Evolutionary conservation across 2,329 filamentous ascomycete genomes (phyloP).

Genomic region (Colletotrichum navitas): DNA sequence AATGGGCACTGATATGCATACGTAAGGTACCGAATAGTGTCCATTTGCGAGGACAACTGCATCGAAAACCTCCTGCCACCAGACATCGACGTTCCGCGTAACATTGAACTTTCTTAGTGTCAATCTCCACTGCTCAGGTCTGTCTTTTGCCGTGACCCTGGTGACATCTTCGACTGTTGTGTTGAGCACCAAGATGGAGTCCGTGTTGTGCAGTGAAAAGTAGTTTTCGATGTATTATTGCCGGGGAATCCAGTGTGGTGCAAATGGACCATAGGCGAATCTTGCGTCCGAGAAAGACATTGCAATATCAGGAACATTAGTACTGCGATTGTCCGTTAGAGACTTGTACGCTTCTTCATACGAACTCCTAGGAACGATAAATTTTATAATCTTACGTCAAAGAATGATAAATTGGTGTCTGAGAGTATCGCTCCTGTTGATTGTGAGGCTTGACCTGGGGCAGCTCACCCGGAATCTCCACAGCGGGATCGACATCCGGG

Average conservation of each 20-base stretch:
- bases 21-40: slow-evolving; percentile 60
- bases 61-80: slow-evolving; percentile 67
- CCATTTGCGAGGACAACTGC: slow-evolving; percentile 59
- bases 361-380: not conserved
- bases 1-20: slow-evolving; percentile 46
- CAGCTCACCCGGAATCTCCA: slow-evolving; percentile 58
- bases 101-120: slow-evolving; percentile 62
- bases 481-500: slow-evolving; percentile 58
- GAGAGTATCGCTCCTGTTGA: slow-evolving; percentile 58
- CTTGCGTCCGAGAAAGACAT: slow-evolving; percentile 67
- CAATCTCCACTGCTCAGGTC: slow-evolving; percentile 57
- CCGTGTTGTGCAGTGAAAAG: slow-evolving; percentile 63
- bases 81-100: slow-evolving; percentile 58
- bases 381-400: slow-evolving; percentile 57
- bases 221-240: slow-evolving; percentile 71
- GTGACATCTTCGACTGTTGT: slow-evolving; percentile 66
- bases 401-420: slow-evolving; percentile 65
- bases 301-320: slow-evolving; percentile 68
- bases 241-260: slow-evolving; percentile 65
- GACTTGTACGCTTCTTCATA: not conserved
- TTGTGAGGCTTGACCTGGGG: slow-evolving; percentile 56
- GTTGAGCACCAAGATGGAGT: slow-evolving; percentile 60
- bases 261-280: slow-evolving; percentile 69
- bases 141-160: slow-evolving; percentile 44
- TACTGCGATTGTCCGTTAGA: slow-evolving; percentile 49